Conservation (phyloP, 495 filamentous ascomycete species). For the Entonaema liquescens region DNA sequence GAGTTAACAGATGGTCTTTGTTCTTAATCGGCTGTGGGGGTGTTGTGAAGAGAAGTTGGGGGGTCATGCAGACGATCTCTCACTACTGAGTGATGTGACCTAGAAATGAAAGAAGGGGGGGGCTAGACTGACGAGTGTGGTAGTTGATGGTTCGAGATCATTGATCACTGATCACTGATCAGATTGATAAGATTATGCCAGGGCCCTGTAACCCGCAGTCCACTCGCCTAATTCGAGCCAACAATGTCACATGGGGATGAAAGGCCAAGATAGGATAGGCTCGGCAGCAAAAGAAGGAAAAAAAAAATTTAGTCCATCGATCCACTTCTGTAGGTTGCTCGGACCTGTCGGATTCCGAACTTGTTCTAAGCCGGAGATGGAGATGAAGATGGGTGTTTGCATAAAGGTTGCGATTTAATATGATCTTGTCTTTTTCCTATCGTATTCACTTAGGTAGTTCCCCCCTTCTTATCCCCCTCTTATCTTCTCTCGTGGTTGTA, state of each 20-base stretch:
- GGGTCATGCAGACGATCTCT: conserved; percentile 17
- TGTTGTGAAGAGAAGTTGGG: conserved; percentile 8
- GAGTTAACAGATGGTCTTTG: conserved; percentile 12
- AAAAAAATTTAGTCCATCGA: conserved; percentile 23
- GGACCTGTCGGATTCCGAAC: conserved; percentile 43
- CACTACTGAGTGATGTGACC: not conserved
- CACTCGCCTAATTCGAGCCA: conserved; percentile 13
- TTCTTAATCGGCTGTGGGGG: conserved; percentile 23
- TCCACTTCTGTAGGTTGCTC: conserved; percentile 34
- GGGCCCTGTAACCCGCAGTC: conserved; percentile 37
- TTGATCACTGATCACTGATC: conserved; percentile 53
- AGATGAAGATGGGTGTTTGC: not conserved
- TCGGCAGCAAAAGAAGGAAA: conserved; percentile 10
- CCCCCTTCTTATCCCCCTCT: not conserved
- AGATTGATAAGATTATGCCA: conserved; percentile 55
- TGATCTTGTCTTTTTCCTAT: not conserved
- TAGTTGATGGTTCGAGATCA: conserved; percentile 41
- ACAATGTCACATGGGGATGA: conserved; percentile 34
- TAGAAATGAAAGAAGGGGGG: not conserved
- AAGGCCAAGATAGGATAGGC: conserved; percentile 17
- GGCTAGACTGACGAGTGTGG: conserved; percentile 3
- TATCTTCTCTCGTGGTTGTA: not conserved
- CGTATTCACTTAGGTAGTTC: not conserved
- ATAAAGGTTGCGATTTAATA: no score
- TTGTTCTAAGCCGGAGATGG: conserved; percentile 16